Evolutionary conservation across 108 stramenopile species (phyloP), one percentile per base, ranked within the genome.

Genomic region (Schizochytrium sp.): DNA sequence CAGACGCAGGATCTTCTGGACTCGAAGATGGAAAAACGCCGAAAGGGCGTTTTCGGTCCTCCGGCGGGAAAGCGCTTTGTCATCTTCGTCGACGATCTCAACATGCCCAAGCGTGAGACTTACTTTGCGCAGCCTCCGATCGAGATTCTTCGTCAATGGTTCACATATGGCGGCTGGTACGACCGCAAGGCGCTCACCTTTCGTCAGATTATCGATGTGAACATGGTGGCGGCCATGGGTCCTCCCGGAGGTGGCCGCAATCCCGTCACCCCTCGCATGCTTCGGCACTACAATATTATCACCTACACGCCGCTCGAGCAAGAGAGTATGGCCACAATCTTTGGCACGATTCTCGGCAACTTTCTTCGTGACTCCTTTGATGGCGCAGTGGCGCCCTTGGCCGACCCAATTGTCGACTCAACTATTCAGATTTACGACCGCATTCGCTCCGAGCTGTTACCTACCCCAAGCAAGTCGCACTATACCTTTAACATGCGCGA

Each of bases 401-500:
- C 21, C 8, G 89, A 60, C 4, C 34, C 88, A 44, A 57, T 94
- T 21, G 89, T 63, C 25, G 28, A 63, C 5, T 90, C 92, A 5
- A 90, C 93, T 19, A 92, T 94, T 16, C 34, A 48, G 58, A 58
- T 94, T 1, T 95, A 93, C 60, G 91, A 93, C 72, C 91, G 58
- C 53, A 93, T 94, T 72, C 72, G 72, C 5, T 5, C 43, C 19
- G 90, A 92, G 51, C 93, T 95, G 41, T 72, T 94, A 41, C 94
- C 94, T 4, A 94, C 94, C 10, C 94, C 93, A 5, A 87, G n/a
- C 91, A 95, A 92, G 91, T 91, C 91, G 29, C 95, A 95, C 93
- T 95, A 95, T 91, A 95, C 94, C 19, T 95, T 95, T 90, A 95
- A 95, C 91, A 90, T 95, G 21, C 89, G 95, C 5, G 95, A 95